phyloP scores from a whole-genome alignment of 140 eudicot genomes.

The Cichorium intybus region DNA sequence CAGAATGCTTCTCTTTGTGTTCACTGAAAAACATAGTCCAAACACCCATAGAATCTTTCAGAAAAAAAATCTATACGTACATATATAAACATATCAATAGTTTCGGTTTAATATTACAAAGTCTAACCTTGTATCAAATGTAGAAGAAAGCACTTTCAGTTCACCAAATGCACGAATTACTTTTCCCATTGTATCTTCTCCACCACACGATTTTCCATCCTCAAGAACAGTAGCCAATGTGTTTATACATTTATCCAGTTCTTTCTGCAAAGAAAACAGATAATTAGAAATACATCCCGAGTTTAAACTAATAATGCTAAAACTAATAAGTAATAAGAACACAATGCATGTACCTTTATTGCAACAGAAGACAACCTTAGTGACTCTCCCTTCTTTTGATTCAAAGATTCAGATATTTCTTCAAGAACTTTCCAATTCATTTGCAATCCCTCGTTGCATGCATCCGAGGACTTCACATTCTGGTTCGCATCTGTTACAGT shows the following conservation, averaged over 20 bases:
- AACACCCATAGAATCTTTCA: background rate
- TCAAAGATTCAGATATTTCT: constrained; percentile 22
- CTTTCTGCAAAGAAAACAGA: constrained; percentile 18
- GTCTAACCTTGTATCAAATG: constrained; percentile 41
- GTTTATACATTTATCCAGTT: constrained; percentile 23
- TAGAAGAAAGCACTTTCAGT: constrained; percentile 25
- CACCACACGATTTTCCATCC: background rate
- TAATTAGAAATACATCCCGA: background rate
- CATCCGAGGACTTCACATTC: background rate
- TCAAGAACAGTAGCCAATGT: constrained; percentile 17
- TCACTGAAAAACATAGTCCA: constrained; percentile 15
- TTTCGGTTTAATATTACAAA: background rate
- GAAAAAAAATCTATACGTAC: background rate
- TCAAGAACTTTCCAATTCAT: constrained; percentile 20
- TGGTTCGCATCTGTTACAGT: background rate
- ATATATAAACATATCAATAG: background rate
- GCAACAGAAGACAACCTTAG: constrained; percentile 1
- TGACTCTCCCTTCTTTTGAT: constrained; percentile 14
- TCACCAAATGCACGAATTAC: background rate
- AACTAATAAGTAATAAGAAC: background rate
- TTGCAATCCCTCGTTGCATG: background rate
- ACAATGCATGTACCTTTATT: constrained; percentile 38
- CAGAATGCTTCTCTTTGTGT: background rate
- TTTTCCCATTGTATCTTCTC: background rate
- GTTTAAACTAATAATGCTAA: background rate